phyloP scores from a whole-genome alignment of 768 basidiomycete genomes.

The Pulveroboletus sp. region DNA sequence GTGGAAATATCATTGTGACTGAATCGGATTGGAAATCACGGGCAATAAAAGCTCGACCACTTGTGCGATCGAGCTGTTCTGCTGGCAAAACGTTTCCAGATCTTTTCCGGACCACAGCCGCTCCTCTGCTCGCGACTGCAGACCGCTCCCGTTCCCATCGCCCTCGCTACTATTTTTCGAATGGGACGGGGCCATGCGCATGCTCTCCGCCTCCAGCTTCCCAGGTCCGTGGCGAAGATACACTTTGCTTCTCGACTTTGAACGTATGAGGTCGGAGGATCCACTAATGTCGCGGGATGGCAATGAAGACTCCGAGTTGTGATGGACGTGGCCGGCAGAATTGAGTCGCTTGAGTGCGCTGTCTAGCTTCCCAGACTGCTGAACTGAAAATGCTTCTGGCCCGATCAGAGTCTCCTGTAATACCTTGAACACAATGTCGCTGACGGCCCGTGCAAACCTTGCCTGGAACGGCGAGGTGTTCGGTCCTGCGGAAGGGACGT shows the following conservation, averaged over 20 bases:
- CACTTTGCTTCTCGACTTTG: slow-evolving; percentile 66
- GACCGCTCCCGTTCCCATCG: slow-evolving; percentile 29
- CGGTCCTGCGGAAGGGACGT: slow-evolving; percentile 21
- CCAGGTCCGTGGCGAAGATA: slow-evolving; percentile 64
- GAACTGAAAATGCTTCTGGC: slow-evolving; percentile 21
- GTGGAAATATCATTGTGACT: slow-evolving; percentile 18
- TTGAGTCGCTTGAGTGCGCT: slow-evolving; percentile 34
- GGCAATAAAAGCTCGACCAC: slow-evolving; percentile 65
- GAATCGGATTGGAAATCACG: slow-evolving; percentile 38
- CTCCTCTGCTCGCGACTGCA: slow-evolving; percentile 39
- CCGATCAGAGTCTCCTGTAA: slow-evolving; percentile 80
- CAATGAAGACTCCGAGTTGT: slow-evolving; percentile 24
- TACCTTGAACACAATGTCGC: slow-evolving; percentile 74
- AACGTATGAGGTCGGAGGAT: slow-evolving; percentile 47
- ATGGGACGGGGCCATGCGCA: slow-evolving; percentile 17
- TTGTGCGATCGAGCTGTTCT: slow-evolving; percentile 82
- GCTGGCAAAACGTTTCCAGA: slow-evolving; percentile 77
- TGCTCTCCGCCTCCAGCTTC: slow-evolving; percentile 56
- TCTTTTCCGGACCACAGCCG: slow-evolving; percentile 78
- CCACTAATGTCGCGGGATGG: slow-evolving; percentile 22
- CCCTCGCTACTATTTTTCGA: slow-evolving; percentile 31
- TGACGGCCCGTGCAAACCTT: slow-evolving; percentile 60
- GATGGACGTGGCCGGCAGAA: slow-evolving; percentile 10
- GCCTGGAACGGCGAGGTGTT: slow-evolving; percentile 36
- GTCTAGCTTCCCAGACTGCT: slow-evolving; percentile 29